phyloP scores from a whole-genome alignment of 257 asterid genomes.

The Nicotiana otophora region DNA sequence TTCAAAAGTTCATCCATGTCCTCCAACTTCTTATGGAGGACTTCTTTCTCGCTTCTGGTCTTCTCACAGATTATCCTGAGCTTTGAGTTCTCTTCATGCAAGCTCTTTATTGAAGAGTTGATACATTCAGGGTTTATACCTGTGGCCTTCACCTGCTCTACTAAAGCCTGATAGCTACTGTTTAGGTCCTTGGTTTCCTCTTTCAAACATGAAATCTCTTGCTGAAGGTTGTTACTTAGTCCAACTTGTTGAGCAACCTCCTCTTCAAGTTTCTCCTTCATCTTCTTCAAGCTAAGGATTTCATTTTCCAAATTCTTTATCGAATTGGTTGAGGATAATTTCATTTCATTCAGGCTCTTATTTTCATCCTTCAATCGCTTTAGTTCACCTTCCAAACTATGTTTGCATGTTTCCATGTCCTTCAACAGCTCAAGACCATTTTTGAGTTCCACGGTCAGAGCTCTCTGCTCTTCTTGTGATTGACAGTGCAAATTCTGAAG shows the following conservation, averaged over 20 bases:
- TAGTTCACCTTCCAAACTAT: conserved; percentile 57
- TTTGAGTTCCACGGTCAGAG: conserved; percentile 55
- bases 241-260: conserved; percentile 53
- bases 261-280: conserved; percentile 61
- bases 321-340: conserved; percentile 40
- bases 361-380: conserved; percentile 51
- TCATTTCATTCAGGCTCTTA: conserved; percentile 32
- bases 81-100: conserved; percentile 54
- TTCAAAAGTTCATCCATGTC: conserved; percentile 48
- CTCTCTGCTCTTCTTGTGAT: conserved; percentile 60
- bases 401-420: conserved; percentile 53
- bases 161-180: conserved; percentile 40
- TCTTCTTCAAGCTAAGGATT: conserved; percentile 48
- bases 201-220: conserved; percentile 53
- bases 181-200: conserved; percentile 65
- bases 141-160: conserved; percentile 56
- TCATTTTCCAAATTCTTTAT: conserved; percentile 63
- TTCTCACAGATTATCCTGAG: conserved; percentile 41
- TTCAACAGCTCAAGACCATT: conserved; percentile 48
- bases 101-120: conserved; percentile 37
- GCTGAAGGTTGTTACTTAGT: conserved; percentile 44
- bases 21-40: conserved; percentile 51
- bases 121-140: conserved; percentile 49
- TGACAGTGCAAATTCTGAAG: conserved; percentile 51
- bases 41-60: conserved; percentile 42